Evolutionary conservation across 208 protist species (phyloP).

Genomic region (Acanthamoeba culbertsoni): DNA sequence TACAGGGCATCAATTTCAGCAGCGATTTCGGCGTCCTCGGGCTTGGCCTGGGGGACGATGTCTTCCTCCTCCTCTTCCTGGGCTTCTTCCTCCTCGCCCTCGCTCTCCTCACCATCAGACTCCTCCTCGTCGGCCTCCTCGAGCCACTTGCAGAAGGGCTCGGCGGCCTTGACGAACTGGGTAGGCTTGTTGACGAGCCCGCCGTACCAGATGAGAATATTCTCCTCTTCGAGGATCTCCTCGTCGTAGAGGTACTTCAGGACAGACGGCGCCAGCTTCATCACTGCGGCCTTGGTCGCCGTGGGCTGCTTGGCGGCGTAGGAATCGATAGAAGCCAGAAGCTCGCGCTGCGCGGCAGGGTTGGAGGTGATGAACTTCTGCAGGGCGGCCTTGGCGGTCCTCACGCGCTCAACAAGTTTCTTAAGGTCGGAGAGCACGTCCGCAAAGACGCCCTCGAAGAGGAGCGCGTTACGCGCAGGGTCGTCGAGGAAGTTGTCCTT

Average conservation of each 20-base stretch:
- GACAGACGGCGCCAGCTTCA: constrained; percentile 20
- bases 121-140: constrained; percentile 53
- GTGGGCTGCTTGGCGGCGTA: constrained; percentile 3
- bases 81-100: neutral
- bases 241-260: constrained; percentile 52
- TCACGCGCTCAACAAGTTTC: constrained; percentile 47
- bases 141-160: constrained; percentile 56
- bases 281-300: neutral
- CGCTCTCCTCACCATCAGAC: neutral
- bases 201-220: constrained; percentile 56
- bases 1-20: constrained; percentile 43
- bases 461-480: neutral
- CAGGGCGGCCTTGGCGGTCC: neutral
- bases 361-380: constrained; percentile 38
- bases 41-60: neutral
- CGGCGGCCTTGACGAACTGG: neutral
- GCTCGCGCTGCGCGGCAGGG: constrained; percentile 17
- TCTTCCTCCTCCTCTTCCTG: neutral
- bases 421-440: constrained; percentile 12
- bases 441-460: constrained; percentile 13
- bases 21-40: neutral
- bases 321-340: neutral
- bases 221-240: constrained; percentile 47
- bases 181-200: constrained; percentile 6
- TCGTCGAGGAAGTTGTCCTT: constrained; percentile 54